Evolutionary conservation across 257 asterid species (phyloP).

Genomic region (Solanum habrochaites): DNA sequence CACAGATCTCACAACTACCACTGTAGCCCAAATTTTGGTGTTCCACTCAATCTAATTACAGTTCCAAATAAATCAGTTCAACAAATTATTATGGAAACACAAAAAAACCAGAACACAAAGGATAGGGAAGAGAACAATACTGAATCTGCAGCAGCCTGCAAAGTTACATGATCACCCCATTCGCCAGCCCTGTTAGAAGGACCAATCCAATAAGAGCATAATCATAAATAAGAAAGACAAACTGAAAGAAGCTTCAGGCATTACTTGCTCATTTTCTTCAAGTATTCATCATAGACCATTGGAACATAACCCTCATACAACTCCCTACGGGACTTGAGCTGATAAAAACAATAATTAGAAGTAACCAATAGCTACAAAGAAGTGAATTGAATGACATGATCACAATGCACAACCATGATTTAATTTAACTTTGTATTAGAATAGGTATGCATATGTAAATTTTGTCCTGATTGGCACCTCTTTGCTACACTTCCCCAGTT

Average conservation of each 20-base stretch:
- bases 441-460: neutral
- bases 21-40: neutral
- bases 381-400: neutral
- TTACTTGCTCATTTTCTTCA: constrained; percentile 77
- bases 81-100: neutral
- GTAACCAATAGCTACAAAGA: neutral
- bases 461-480: neutral
- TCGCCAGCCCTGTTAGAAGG: constrained; percentile 53
- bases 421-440: neutral
- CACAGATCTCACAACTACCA: neutral
- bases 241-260: neutral
- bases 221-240: neutral
- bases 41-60: neutral
- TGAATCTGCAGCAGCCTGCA: constrained; percentile 92
- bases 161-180: constrained; percentile 94
- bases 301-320: constrained; percentile 72
- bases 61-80: neutral
- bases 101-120: neutral
- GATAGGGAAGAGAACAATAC: constrained; percentile 23
- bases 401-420: neutral
- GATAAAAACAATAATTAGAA: constrained; percentile 9
- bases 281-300: constrained; percentile 61
- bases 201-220: neutral
- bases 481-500: neutral
- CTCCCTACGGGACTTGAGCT: constrained; percentile 71